A percentile compares a stretch with the other conserved stretches of the same genome.
Conservation (phyloP, 192 early-diverging fungal species). For the Linnemannia hyalina region DNA sequence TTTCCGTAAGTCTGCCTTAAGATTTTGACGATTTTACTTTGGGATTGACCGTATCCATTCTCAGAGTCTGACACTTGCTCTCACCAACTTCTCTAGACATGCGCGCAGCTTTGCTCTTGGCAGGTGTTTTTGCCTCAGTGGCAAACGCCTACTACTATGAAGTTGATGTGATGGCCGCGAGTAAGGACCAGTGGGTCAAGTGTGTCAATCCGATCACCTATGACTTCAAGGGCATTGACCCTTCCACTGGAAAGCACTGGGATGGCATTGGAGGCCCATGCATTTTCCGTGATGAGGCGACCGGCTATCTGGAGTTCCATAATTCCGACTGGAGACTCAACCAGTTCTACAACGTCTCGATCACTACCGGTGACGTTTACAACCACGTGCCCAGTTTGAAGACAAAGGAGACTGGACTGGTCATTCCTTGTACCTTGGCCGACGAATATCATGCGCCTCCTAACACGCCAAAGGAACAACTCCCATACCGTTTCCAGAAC, state of each 20-base stretch:
- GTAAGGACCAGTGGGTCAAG: constrained; percentile 4
- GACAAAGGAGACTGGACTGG: neutral
- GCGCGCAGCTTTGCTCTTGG: constrained; percentile 1
- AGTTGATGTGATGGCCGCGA: constrained; percentile 3
- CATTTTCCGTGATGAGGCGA: neutral
- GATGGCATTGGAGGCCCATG: neutral
- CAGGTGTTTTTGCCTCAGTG: neutral
- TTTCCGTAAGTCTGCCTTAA: neutral
- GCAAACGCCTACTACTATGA: constrained; percentile 3
- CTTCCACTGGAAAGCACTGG: constrained; percentile 6
- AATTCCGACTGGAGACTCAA: constrained; percentile 6
- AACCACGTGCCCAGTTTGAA: neutral
- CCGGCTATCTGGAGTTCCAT: neutral
- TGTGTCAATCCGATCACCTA: neutral
- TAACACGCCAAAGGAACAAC: neutral
- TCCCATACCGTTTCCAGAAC: neutral
- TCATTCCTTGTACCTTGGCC: neutral
- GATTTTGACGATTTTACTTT: neutral
- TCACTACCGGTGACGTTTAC: neutral
- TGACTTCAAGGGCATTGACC: constrained; percentile 5
- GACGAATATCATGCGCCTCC: constrained; percentile 9
- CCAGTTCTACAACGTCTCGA: constrained; percentile 12
- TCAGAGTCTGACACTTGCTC: neutral
- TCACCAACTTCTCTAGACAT: neutral
- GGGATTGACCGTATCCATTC: neutral